Base-by-base conservation (phyloP, 106 monocot species). In the Dendrobium nobile region DNA sequence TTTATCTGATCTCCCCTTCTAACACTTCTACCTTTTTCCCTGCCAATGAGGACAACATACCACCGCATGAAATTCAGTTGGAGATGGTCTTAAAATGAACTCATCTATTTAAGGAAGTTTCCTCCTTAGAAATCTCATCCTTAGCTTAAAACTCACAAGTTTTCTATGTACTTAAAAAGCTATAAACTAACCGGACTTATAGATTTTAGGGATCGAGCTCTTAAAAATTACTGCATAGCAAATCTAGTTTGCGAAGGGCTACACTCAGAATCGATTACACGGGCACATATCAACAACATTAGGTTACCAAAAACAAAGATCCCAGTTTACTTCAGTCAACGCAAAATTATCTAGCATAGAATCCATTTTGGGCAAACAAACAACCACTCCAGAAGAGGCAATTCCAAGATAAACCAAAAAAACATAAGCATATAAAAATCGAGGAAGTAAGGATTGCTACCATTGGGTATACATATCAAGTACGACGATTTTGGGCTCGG, bases 401-500 rank as follows among this genome's bases (percentile, higher is more conserved):
- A 74, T 19, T 5, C 18, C 15, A 4, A 72, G 13, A 13, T 37
- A 16, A 37, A 72, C 22, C 26, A 9, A 28, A 40, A 72, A 51
- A 1, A 37, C 9, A 20, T 33, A 33, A 33, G 20, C 70, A 40
- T 33, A n/a, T 31, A 16, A 74, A 40, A 74, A 44, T 43, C 18
- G 43, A 44, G 0, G 74, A n/a, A 28, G 74, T 7, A 74, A 41
- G 74, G 74, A 20, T 42, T 40, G 72, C 28, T 88, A 92, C 92
- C 92, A 92, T 84, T 92, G 89, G 54, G 92, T 92, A 83, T 92
- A 92, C 92, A 92, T 92, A 77, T 92, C 92, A 16, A 92, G 82
- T 18, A 92, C 89, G 27, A 92, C 92, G 26, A 92, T 43, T 85
- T 88, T 90, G 43, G 84, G 47, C 2, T 51, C 86, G 33, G 89